Conservation (phyloP, 2,329 filamentous ascomycete species). For the Biscogniauxia marginata region DNA sequence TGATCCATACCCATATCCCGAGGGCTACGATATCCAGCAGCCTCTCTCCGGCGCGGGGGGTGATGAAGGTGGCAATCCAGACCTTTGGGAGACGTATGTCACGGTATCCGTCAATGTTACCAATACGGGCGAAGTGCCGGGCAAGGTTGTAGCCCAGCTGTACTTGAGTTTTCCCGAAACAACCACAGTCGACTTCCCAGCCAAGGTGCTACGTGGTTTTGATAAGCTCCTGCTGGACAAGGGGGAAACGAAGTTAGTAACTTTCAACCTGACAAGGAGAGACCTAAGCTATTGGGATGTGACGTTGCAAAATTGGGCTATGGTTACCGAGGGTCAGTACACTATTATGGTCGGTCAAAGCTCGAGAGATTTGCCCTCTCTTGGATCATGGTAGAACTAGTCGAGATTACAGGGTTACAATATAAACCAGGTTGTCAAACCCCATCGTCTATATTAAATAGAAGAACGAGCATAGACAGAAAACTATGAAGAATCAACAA, state of each 20-base stretch:
- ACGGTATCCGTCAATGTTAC: conserved; percentile 49
- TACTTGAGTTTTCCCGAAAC: conserved; percentile 44
- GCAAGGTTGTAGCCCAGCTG: conserved; percentile 47
- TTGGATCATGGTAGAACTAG: conserved; percentile 21
- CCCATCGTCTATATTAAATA: neutral
- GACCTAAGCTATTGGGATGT: conserved; percentile 75
- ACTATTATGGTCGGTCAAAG: conserved; percentile 39
- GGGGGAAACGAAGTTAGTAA: conserved; percentile 52
- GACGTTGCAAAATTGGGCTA: conserved; percentile 65
- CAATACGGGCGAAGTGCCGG: conserved; percentile 49
- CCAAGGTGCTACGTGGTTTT: conserved; percentile 69
- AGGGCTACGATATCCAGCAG: conserved; percentile 51
- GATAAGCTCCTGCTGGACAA: conserved; percentile 62
- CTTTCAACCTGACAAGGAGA: conserved; percentile 61
- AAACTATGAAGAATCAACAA: neutral
- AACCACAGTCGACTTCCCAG: conserved; percentile 57
- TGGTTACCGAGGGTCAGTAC: conserved; percentile 47
- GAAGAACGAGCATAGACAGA: neutral
- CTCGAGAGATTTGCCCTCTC: conserved; percentile 28
- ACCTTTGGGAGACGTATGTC: conserved; percentile 58
- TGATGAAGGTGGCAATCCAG: conserved; percentile 65
- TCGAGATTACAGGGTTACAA: no score
- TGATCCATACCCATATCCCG: conserved; percentile 49
- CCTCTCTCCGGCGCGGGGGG: conserved; percentile 64
- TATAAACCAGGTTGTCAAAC: no score